Evolutionary conservation across 1,284 basidiomycete genomes (phyloP).

Genomic region (Apiotrichum veenhuisii): DNA sequence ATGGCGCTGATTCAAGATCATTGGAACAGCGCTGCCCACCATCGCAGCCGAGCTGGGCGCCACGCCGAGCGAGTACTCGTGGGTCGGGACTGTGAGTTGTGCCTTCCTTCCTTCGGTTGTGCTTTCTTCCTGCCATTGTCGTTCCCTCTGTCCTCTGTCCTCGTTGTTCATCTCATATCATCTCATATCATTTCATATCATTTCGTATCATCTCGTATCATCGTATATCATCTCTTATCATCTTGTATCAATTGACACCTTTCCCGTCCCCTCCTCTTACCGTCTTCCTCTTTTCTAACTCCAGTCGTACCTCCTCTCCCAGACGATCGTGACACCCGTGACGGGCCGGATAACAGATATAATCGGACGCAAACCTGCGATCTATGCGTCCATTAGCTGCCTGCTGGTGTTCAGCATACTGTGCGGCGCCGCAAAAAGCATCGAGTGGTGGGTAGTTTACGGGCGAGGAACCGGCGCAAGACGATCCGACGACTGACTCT

Average conservation of each 20-base stretch:
- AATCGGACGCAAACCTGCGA: conserved; percentile 32
- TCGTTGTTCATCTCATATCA: no score
- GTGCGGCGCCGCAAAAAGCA: conserved; percentile 31
- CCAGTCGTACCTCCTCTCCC: conserved; percentile 26
- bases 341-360: conserved; percentile 39
- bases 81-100: conserved; percentile 29
- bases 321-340: conserved; percentile 32
- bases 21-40: conserved; percentile 32
- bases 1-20: conserved; percentile 19
- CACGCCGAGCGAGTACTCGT: conserved; percentile 33
- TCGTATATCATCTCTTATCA: no score
- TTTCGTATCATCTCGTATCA: no score
- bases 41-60: conserved; percentile 32
- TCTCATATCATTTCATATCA: no score
- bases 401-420: conserved; percentile 32
- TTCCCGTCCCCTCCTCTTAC: no score
- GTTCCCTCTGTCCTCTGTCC: no score
- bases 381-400: conserved; percentile 24
- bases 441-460: conserved; percentile 26
- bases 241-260: no score
- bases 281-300: no score
- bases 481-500: no score
- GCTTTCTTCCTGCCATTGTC: no score
- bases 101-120: no score
- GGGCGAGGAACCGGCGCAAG: no score